Conservation (phyloP, 2,329 filamentous ascomycete genomes). For the Aspergillus fructus region DNA sequence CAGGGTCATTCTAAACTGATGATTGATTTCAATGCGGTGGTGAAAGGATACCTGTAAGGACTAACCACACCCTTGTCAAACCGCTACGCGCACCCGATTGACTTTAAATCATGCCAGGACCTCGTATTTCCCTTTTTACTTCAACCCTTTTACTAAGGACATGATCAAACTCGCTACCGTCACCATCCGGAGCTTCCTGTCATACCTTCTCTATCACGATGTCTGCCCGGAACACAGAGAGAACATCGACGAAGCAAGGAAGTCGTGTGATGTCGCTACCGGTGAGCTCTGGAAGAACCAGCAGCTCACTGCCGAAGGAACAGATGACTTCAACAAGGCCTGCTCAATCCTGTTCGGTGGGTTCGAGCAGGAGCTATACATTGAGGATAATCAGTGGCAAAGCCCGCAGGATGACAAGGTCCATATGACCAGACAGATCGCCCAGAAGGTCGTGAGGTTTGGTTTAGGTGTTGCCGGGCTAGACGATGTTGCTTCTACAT, state of each 20-base stretch:
- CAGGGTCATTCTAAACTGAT: conserved; percentile 66
- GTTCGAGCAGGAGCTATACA: conserved; percentile 44
- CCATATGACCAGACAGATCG: conserved; percentile 48
- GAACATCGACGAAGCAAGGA: conserved; percentile 65
- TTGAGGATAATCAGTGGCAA: conserved; percentile 43
- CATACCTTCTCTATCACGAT: conserved; percentile 79
- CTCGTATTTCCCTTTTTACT: conserved; percentile 56
- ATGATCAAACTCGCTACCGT: conserved; percentile 61
- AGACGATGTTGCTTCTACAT: conserved; percentile 38
- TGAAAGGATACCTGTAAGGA: conserved; percentile 73
- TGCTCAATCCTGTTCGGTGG: conserved; percentile 68
- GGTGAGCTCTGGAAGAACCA: conserved; percentile 64
- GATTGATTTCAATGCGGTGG: conserved; percentile 78
- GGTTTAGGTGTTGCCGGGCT: conserved; percentile 50
- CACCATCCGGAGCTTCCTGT: conserved; percentile 81
- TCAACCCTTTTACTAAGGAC: conserved; percentile 54
- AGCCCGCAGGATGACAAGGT: conserved; percentile 28
- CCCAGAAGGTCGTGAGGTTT: conserved; percentile 51
- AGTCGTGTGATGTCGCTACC: conserved; percentile 65
- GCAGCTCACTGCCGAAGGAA: conserved; percentile 55
- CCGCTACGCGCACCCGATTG: not conserved
- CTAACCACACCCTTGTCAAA: not conserved
- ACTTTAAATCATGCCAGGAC: conserved; percentile 43
- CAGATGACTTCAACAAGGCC: conserved; percentile 78
- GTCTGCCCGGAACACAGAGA: conserved; percentile 78